phyloP scores from a whole-genome alignment of 2,329 filamentous ascomycete species.

The Pestalotiopsis sp. region DNA sequence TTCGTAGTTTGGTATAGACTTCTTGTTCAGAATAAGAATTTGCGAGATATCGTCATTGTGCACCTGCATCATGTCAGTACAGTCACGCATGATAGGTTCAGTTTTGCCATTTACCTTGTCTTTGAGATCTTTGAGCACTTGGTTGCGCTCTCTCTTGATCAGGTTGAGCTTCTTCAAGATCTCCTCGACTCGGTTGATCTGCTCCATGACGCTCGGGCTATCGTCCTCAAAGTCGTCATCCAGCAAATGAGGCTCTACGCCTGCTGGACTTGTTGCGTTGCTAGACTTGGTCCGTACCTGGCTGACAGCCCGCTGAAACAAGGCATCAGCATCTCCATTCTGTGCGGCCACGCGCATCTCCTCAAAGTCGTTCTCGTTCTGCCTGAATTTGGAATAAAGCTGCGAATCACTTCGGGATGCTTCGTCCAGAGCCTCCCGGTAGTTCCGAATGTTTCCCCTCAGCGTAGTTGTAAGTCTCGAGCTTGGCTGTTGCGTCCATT shows the following conservation, averaged over 20 bases:
- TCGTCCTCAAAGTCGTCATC: slow-evolving; percentile 90
- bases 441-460: slow-evolving; percentile 83
- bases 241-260: slow-evolving; percentile 76
- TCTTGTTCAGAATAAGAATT: slow-evolving; percentile 96
- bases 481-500: slow-evolving; percentile 98
- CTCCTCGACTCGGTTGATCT: slow-evolving; percentile 87
- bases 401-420: slow-evolving; percentile 85
- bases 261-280: slow-evolving; percentile 62
- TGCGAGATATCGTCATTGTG: slow-evolving; percentile 98
- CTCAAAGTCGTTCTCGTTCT: slow-evolving; percentile 87
- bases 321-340: slow-evolving; percentile 80
- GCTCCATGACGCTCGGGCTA: slow-evolving; percentile 79
- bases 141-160: slow-evolving; percentile 87
- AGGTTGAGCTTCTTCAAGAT: slow-evolving; percentile 88
- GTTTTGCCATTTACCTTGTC: slow-evolving; percentile 75
- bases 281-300: slow-evolving; percentile 72
- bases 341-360: slow-evolving; percentile 93
- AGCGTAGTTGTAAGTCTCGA: slow-evolving; percentile 86
- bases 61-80: slow-evolving; percentile 58
- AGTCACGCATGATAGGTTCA: slow-evolving; percentile 6
- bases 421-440: slow-evolving; percentile 87
- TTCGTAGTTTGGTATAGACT: slow-evolving; percentile 90
- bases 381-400: slow-evolving; percentile 79
- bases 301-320: slow-evolving; percentile 86
- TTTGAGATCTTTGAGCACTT: slow-evolving; percentile 95